Evolutionary conservation across 2,329 filamentous ascomycete species (phyloP).

Genomic region (Aureobasidium sp.): DNA sequence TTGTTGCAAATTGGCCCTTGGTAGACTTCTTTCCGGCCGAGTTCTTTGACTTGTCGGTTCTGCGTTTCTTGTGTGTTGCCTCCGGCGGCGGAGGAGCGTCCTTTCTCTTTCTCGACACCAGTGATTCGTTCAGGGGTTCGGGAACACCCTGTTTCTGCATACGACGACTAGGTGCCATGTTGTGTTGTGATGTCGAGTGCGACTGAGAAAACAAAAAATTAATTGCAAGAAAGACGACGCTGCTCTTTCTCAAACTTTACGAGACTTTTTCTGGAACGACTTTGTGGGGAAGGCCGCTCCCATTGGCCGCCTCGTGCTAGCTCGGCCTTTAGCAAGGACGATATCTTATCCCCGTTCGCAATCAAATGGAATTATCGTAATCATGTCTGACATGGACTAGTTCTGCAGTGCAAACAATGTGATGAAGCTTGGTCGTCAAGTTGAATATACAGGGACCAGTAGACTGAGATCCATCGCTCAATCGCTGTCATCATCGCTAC

Average conservation of each 20-base stretch:
- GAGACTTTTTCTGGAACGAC: not conserved
- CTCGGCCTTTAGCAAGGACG: not conserved
- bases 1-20: slow-evolving; percentile 20
- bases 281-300: not conserved
- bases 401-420: not conserved
- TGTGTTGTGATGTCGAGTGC: slow-evolving; percentile 20
- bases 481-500: slow-evolving; percentile 76
- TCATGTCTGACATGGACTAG: not conserved
- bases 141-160: slow-evolving; percentile 95
- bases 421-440: not conserved
- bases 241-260: not conserved
- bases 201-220: not conserved
- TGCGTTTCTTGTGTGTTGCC: slow-evolving; percentile 58
- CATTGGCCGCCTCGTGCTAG: not conserved
- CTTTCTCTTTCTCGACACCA: slow-evolving; percentile 82
- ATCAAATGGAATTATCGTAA: not conserved
- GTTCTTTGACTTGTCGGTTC: slow-evolving; percentile 35
- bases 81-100: slow-evolving; percentile 42
- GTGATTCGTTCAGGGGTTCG: slow-evolving; percentile 64
- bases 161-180: slow-evolving; percentile 81
- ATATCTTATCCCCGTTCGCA: not conserved
- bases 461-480: slow-evolving; percentile 14
- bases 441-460: not conserved
- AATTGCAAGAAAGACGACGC: not conserved
- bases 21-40: slow-evolving; percentile 22